Base-by-base conservation (phyloP, 495 filamentous ascomycete genomes). In the Aspergillus taichungensis region DNA sequence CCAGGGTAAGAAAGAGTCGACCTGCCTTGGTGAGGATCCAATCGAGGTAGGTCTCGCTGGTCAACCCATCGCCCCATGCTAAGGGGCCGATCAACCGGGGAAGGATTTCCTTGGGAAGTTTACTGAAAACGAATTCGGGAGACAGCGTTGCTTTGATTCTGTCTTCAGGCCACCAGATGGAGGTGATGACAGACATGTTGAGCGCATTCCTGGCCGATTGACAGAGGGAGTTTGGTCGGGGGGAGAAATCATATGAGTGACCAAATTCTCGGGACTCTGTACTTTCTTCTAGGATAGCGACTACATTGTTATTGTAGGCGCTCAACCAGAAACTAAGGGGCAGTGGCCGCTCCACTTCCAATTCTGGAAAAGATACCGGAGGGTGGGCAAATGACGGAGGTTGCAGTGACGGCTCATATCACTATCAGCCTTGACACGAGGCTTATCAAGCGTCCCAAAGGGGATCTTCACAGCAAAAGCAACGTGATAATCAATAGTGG, bases 31-130 rank as follows among this genome's bases (percentile, higher is more conserved):
- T 67, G 40, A 94, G 69, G 47, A 97, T 94, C 85, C 87, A 94
- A 52, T 95, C 90, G 63, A 87, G 81, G 56, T 95, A 97, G 1
- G 88, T 94, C 51, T 87, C 83, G 54, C 88, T 86, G 1, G 89
- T 95, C 51, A 96, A 62, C 9, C 83, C 86, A 56, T 90, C 88
- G n/a, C 88, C 89, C 65, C 92, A 95, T 12, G 75, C 75, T 31
- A 90, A 65, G 0, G 81, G 80, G 37, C 74, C 69, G 55, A 92
- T 80, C 11, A 96, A 69, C 24, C 74, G 73, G 29, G 75, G 63
- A 46, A 82, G 73, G 59, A 83, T 78, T 10, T 80, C 73, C 9
- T 79, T 75, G n/a, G 75, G 69, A 13, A 88, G 71, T 43, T 83
- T 79, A 32, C 73, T 75, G 47, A 79, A 68, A 47, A 94, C 75